Evolutionary conservation across 1,284 basidiomycete genomes (phyloP), one percentile per base, ranked within the genome.

Genomic region (Thecaphora thlaspeos): DNA sequence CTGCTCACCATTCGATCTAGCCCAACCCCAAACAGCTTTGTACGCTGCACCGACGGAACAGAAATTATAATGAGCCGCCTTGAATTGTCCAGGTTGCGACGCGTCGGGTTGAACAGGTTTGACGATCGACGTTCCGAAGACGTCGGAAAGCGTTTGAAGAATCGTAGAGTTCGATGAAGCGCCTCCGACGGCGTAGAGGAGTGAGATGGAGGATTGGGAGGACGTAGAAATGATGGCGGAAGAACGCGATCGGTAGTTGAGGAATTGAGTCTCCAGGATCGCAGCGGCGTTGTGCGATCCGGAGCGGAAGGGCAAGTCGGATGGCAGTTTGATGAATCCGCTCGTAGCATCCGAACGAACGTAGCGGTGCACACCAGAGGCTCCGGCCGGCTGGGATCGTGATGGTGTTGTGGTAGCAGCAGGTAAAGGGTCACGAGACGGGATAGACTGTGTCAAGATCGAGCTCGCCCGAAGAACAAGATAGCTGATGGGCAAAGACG

Each of bases 201-300:
- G 18, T 2, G 50, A 23, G 15, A 51, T 12, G 12, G 21, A 37
- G 5, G 53, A 38, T 11, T 42, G 43, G 3, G 49, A 36, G 0
- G 54, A 41, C 4, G 56, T 46, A 21, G 86, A 86, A 22, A 89
- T 79, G 69, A 89, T 88, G n/a, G 83, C 84, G 2, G 81, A 80
- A 28, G 88, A 83, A 51, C 87, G 84, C 40, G 85, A 85, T 54
- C 83, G 83, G 79, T 87, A 90, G 54, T 85, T 90, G 71, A 92
- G 81, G 74, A 92, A 84, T 72, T 93, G 90, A 0, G 88, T 89
- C 78, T 91, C 88, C 61, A 93, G 81, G 61, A 93, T 89, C 5
- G 88, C 87, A n/a, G 88, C 84, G 3, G 89, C 85, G 74, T 90
- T 88, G 5, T 11, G 11, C 26, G 26, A 28, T 11, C 7, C 26